Evolutionary conservation across 2,329 filamentous ascomycete genomes (phyloP), one percentile per base, ranked within the genome.

Genomic region (Spiromastix sp.): DNA sequence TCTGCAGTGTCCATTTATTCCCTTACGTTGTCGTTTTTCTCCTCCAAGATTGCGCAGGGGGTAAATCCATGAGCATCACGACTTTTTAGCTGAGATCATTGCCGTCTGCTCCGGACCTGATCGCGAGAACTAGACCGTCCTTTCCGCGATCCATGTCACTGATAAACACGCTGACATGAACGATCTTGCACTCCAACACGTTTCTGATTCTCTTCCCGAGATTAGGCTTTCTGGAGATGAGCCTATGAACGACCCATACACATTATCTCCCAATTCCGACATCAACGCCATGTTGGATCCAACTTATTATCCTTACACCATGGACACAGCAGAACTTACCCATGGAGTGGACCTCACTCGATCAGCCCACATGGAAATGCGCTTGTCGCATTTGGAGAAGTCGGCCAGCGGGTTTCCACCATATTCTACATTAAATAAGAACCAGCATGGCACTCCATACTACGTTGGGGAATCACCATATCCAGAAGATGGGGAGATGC

Each of bases 341-440:
- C n/a, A 29, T 9, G 17, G 18, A 11, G 16, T 28, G 30, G 8
- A 15, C 16, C 7, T 10, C 15, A 30, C 30, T 16, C 40, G 39
- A 28, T 21, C 36, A 5, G 21, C 37, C 8, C 25, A 30, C 13
- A 22, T 43, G 16, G 34, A 45, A 29, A 30, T 36, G 15, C 39
- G 25, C 4, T n/a, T 46, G 19, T 39, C 42, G n/a, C 35, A 31
- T 13, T 27, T 42, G 18, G 42, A 30, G 29, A 37, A 41, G n/a
- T 42, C 39, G 9, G 21, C 32, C 15, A 13, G 31, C 8, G 37
- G 33, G 11, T 37, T 26, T 15, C 30, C 16, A 10, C 17, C 36
- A n/a, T 34, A 37, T 21, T 29, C 30, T 10, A 15, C 25, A 2
- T 16, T 34, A 12, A 36, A 39, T 19, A 16, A 32, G n/a, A 32